Conservation (phyloP, 2,329 filamentous ascomycete genomes). For the Cryphonectria nitschkei region DNA sequence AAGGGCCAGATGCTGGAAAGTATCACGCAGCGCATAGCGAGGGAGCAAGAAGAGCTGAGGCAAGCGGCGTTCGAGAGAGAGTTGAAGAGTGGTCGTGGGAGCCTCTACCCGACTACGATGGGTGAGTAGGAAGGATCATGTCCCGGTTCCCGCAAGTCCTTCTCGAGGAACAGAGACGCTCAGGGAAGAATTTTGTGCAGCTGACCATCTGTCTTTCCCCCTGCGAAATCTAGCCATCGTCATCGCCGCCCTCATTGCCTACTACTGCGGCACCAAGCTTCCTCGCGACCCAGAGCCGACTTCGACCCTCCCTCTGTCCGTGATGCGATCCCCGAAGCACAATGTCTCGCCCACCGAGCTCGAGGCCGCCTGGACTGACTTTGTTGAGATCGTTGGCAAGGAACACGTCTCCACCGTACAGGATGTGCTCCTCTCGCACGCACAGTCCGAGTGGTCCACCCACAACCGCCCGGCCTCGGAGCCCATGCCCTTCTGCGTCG, state of each 20-base stretch:
- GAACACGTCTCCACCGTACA: conserved; percentile 66
- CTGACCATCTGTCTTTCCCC: background rate
- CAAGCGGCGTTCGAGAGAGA: conserved; percentile 46
- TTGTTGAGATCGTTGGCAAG: conserved; percentile 64
- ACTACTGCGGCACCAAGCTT: conserved; percentile 62
- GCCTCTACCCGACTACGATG: conserved; percentile 49
- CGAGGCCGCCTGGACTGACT: conserved; percentile 72
- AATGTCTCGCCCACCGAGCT: conserved; percentile 65
- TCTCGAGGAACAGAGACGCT: background rate
- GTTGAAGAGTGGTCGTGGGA: conserved; percentile 40
- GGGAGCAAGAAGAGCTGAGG: conserved; percentile 52
- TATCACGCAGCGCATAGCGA: conserved; percentile 51
- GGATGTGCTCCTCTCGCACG: conserved; percentile 58
- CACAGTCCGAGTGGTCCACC: conserved; percentile 66
- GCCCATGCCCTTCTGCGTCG: conserved; percentile 27
- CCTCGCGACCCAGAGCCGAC: conserved; percentile 53
- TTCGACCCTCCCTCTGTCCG: conserved; percentile 63
- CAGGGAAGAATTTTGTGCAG: background rate
- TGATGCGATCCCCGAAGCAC: conserved; percentile 56
- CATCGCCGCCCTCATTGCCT: conserved; percentile 55
- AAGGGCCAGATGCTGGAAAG: conserved; percentile 60
- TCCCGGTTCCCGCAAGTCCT: too few relatives aligned
- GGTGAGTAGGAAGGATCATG: conserved; percentile 39
- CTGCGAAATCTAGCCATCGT: conserved; percentile 51
- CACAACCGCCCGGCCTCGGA: conserved; percentile 17